Percentiles rank a stretch among this genome's conserved stretches.
Evolutionary conservation across 1,284 basidiomycete species (phyloP).

Genomic region (Cryptococcus amylolentus): DNA sequence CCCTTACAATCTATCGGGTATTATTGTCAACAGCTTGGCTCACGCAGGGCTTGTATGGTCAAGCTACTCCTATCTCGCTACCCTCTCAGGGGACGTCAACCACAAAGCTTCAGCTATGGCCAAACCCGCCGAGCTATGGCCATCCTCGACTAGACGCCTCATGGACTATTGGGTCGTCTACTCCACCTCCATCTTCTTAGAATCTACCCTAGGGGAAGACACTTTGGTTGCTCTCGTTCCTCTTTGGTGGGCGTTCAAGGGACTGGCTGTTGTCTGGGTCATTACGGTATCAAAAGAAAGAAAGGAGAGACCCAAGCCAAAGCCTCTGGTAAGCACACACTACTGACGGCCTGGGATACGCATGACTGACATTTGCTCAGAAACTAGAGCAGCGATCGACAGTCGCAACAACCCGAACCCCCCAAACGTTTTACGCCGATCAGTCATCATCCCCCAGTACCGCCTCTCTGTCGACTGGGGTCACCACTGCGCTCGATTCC

Average conservation of each 20-base stretch:
- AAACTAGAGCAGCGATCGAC: not conserved
- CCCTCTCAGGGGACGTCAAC: not conserved
- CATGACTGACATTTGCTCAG: not conserved
- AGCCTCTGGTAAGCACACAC: slow-evolving; percentile 10
- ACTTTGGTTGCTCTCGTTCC: slow-evolving; percentile 4
- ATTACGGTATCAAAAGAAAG: not conserved
- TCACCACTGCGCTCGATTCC: not conserved
- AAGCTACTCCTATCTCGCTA: not conserved
- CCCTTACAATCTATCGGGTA: slow-evolving; percentile 7
- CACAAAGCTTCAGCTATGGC: not conserved
- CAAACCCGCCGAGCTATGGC: not conserved
- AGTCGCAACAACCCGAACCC: not conserved
- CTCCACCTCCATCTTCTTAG: slow-evolving; percentile 4
- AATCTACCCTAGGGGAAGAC: slow-evolving; percentile 3
- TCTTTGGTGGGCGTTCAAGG: slow-evolving; percentile 10
- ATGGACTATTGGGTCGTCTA: slow-evolving; percentile 16
- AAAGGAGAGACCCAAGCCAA: slow-evolving; percentile 3
- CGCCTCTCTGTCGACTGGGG: not conserved
- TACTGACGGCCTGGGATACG: not conserved
- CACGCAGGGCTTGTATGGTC: not conserved
- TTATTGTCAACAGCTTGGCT: slow-evolving; percentile 6
- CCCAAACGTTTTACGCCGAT: not conserved
- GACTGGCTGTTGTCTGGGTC: slow-evolving; percentile 3
- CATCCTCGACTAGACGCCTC: not conserved
- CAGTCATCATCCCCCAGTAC: not conserved